These are phyloP conservation scores for Cryphonectria japonica DNA, from an alignment of 2,329 filamentous ascomycete species.

Conservation along the genomic window DNA sequence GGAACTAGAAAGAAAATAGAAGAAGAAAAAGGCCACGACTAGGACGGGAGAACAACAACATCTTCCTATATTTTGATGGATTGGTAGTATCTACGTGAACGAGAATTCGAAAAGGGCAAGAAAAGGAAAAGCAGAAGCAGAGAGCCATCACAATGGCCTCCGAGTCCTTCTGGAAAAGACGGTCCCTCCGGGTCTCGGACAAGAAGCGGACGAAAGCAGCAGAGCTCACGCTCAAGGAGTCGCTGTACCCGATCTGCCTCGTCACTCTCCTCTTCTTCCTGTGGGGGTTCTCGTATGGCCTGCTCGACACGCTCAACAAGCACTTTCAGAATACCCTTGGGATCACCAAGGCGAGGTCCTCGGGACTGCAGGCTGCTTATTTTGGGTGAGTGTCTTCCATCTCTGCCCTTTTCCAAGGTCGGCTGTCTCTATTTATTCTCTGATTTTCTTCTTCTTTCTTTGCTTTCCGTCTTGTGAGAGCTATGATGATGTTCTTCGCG, in stretches of 20 bases:
- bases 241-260: conserved; percentile 67
- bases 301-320: conserved; percentile 57
- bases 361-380: conserved; percentile 66
- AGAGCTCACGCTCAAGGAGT: conserved; percentile 67
- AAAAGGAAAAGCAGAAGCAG: background rate
- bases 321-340: conserved; percentile 61
- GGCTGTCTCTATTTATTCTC: background rate
- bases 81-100: background rate
- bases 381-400: conserved; percentile 53
- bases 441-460: background rate
- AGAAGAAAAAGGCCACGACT: background rate
- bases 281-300: conserved; percentile 63
- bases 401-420: background rate
- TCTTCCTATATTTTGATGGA: background rate
- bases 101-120: background rate
- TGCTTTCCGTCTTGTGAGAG: background rate
- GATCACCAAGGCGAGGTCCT: conserved; percentile 60
- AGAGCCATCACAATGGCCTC: conserved; percentile 43
- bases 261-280: conserved; percentile 70
- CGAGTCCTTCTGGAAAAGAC: conserved; percentile 49
- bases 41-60: background rate
- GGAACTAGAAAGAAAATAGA: no score
- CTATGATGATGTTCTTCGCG: background rate
- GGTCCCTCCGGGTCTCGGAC: conserved; percentile 50
- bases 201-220: conserved; percentile 47